Evolutionary conservation across 768 basidiomycete genomes (phyloP), one percentile per base, ranked within the genome.

Genomic region (Terana coerulea): DNA sequence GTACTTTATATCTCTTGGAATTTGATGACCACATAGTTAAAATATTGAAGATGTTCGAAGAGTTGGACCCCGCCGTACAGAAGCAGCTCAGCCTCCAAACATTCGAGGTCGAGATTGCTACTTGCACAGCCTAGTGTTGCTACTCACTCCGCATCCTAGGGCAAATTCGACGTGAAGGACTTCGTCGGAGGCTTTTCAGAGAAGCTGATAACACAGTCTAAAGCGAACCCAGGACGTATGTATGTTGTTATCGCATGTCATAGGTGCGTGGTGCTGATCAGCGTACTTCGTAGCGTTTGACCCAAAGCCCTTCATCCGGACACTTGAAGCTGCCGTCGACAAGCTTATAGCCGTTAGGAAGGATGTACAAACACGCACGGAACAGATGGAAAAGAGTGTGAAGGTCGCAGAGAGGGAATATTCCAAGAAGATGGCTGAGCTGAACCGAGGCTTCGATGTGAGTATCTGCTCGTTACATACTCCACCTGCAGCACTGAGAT

Each of bases 361-460:
- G 61, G 88, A 97, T 69, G 91, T 98, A 6, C 93, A 98, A 56
- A 72, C 82, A 21, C 87, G 87, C 69, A 95, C 92, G 0, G 88
- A 93, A 66, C 86, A 88, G 62, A 86, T 95, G 75, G 95, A 98
- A 73, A 90, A 89, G 72, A 86, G 83, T 58, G 95, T 98, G 12
- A 75, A 86, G 40, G 78, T 86, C 0, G 84, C 93, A 2, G 95
- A 98, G 68, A 72, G 93, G 55, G 94, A 97, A 59, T 99, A 98
- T 68, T 89, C 91, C 2, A 91, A 87, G 73, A 90, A 91, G 67
- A 89, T 98, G 80, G 74, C 77, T n/a, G 95, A 98, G 49, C 75
- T 98, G 21, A 93, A 93, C 64, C 83, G 83, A 44, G 92, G 92
- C 1, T 98, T 98, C 60, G 95, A 99, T 75, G 95, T 93, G 62